Percentiles rank a stretch among this genome's conserved stretches.
These are phyloP conservation scores for Golovinomyces cichoracearum DNA, from an alignment of 2,329 filamentous ascomycete genomes.

Conservation along the genomic window DNA sequence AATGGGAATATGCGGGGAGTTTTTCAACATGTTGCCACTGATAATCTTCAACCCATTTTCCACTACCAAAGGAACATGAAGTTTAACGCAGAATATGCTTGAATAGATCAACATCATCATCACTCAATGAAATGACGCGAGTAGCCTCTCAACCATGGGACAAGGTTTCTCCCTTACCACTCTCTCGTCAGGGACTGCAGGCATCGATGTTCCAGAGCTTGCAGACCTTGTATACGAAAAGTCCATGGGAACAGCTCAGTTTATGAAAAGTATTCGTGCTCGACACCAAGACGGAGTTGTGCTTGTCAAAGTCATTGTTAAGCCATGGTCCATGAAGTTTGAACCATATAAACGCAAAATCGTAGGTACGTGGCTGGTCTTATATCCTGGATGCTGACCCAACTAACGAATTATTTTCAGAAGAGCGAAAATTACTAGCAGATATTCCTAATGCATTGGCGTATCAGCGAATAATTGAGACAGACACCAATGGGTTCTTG, in stretches of 20 bases:
- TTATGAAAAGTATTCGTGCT: conserved; percentile 90
- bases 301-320: conserved; percentile 82
- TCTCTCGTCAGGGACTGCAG: conserved; percentile 70
- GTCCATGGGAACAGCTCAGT: conserved; percentile 69
- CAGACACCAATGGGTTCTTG: conserved; percentile 70
- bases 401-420: conserved; percentile 18
- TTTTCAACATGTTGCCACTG: too few species aligned
- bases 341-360: conserved; percentile 55
- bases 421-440: conserved; percentile 51
- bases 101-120: background rate
- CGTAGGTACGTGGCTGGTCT: conserved; percentile 28
- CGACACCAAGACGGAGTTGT: conserved; percentile 75
- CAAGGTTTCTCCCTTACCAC: conserved; percentile 89
- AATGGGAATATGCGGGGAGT: too few species aligned
- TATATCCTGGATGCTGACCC: too few species aligned
- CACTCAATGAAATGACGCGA: background rate
- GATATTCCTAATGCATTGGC: conserved; percentile 75
- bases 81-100: too few species aligned
- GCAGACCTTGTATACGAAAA: conserved; percentile 78
- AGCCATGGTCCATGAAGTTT: conserved; percentile 65
- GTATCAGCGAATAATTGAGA: conserved; percentile 80
- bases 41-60: too few species aligned
- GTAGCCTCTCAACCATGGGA: conserved; percentile 39
- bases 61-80: too few species aligned
- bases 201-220: conserved; percentile 82